Conservation (phyloP, 1,139 yeast genomes). For the Zygosaccharomyces sapae region DNA sequence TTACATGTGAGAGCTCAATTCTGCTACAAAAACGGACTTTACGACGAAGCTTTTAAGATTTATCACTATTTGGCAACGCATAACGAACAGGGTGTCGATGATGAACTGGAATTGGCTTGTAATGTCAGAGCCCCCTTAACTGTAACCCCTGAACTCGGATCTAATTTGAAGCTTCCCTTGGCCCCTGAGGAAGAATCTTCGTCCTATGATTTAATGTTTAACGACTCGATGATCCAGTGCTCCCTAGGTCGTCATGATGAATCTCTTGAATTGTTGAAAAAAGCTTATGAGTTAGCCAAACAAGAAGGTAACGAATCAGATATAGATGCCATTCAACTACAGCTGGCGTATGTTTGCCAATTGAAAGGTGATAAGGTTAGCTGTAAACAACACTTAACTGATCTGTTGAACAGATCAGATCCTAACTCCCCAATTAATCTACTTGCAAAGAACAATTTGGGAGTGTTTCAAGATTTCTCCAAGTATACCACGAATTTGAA, state of each 20-base stretch:
- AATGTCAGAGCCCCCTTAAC: conserved; percentile 34
- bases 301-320: conserved; percentile 38
- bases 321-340: conserved; percentile 45
- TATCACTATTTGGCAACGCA: conserved; percentile 48
- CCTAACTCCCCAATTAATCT: conserved; percentile 30
- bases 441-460: conserved; percentile 35
- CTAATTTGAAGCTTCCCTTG: neutral
- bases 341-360: conserved; percentile 63
- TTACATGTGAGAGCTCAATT: conserved; percentile 81
- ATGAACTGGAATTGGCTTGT: conserved; percentile 51
- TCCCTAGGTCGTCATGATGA: conserved; percentile 38
- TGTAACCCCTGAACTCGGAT: conserved; percentile 13
- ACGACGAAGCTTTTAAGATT: conserved; percentile 49
- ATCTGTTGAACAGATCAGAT: conserved; percentile 28
- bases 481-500: conserved; percentile 29
- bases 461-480: conserved; percentile 28
- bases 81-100: conserved; percentile 30
- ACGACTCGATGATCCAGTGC: conserved; percentile 54
- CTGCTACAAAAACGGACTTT: conserved; percentile 62
- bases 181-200: conserved; percentile 6
- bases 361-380: conserved; percentile 43
- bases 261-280: conserved; percentile 48
- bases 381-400: conserved; percentile 43
- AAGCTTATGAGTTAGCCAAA: conserved; percentile 44
- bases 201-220: conserved; percentile 61